Base-by-base conservation (phyloP, 768 basidiomycete genomes). In the Russula olivacea region DNA sequence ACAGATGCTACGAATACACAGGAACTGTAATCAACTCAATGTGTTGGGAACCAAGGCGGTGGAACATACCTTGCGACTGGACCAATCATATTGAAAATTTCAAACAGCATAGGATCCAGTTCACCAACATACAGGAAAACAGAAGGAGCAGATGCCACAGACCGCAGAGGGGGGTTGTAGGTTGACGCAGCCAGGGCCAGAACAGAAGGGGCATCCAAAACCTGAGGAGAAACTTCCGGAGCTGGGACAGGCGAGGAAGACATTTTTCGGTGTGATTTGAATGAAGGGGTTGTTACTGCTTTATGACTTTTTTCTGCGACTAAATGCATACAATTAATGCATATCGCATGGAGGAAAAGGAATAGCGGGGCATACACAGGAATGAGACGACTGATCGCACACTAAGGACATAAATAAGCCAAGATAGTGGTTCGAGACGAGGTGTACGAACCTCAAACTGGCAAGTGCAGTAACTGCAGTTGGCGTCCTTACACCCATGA, bases 81-180 rank as follows among this genome's bases (percentile, higher is more conserved):
- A 57, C 97, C 97, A 77, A 98, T 93, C 92, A 98, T 96, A 76
- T 97, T 97, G 83, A 99, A 99, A 75, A 99, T 98, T 81, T 99
- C 97, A 74, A 98, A 99, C 59, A 99, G 85, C 93, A 98, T 98
- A 71, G 91, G 88, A 78, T 98, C 97, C 69, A 99, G 89, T 79
- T 99, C 97, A 63, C 97, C 97, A 66, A 99, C 97, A 78, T 99
- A 99, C 71, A 99, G 91, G 63, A 93, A 97, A 25, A 91, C 91
- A 58, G 91, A 92, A 23, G 91, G 90, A 62, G 87, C 80, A 63
- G 89, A 80, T 47, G 85, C 77, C 64, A 76, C 73, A n/a, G 79
- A 71, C 38, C 85, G 77, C 61, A 77, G 74, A 61, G 81, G 80
- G 34, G 82, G 79, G 63, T 80, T 77, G 72, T 83, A 80, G 50